These are phyloP conservation scores for Auricularia heimuer DNA, from an alignment of 768 basidiomycete genomes.

Conservation along the genomic window DNA sequence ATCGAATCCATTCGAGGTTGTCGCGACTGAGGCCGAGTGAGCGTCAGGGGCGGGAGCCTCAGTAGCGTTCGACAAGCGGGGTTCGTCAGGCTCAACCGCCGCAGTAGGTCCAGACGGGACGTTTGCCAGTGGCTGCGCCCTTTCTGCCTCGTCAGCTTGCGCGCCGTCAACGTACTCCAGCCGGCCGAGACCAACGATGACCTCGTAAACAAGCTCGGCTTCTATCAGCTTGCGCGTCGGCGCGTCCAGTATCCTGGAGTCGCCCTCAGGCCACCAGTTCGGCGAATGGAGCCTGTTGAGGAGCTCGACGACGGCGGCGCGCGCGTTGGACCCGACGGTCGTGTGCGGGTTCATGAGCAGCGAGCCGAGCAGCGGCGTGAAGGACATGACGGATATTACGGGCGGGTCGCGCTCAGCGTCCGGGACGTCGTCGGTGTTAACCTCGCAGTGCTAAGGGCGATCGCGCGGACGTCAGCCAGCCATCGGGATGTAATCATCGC, in stretches of 20 bases:
- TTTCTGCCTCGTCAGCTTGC: background rate
- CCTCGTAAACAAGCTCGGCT: conserved; percentile 72
- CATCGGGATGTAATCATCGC: background rate
- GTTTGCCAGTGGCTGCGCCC: too few species aligned
- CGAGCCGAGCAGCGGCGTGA: conserved; percentile 85
- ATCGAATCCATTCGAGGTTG: too few species aligned
- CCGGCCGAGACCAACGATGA: conserved; percentile 83
- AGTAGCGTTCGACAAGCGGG: too few species aligned
- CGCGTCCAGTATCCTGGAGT: conserved; percentile 38
- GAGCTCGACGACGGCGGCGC: conserved; percentile 69
- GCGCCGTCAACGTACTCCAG: conserved; percentile 31
- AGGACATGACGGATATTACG: conserved; percentile 68
- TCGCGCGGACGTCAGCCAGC: background rate
- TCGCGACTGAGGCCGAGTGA: too few species aligned
- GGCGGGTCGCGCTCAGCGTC: conserved; percentile 21
- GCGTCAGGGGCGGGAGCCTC: too few species aligned
- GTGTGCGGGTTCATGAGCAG: conserved; percentile 75
- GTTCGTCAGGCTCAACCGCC: too few species aligned
- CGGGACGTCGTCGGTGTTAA: conserved; percentile 41
- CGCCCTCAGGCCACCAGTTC: conserved; percentile 26
- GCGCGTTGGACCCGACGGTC: conserved; percentile 60
- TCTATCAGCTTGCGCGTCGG: conserved; percentile 59
- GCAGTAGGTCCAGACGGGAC: too few species aligned
- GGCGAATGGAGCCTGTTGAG: conserved; percentile 58
- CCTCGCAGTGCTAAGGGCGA: conserved; percentile 47